Evolutionary conservation across 2,329 filamentous ascomycete species (phyloP), one percentile per base, ranked within the genome.

Genomic region (Chaetomium sp.): DNA sequence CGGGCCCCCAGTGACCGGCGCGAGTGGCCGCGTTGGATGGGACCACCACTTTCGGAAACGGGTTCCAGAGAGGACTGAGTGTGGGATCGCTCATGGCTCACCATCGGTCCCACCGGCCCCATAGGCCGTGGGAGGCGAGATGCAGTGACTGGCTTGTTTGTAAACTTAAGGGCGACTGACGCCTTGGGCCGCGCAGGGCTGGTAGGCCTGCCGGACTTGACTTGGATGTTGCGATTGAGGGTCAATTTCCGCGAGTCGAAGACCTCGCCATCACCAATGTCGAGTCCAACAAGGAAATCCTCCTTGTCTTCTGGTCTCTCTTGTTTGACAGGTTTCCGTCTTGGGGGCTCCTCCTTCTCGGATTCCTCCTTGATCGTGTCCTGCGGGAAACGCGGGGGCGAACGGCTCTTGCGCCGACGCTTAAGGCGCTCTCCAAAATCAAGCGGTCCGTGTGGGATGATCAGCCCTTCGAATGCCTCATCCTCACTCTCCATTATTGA

Each of bases 401-500:
- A 85, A 14, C 74, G 76, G 63, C 79, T 82, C 59, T 77, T 81
- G 66, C 87, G 84, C 59, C 88, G 80, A 66, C 84, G 85, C 64
- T 87, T 85, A 43, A 97, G 75, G 52, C 90, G 85, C 61, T 90
- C 86, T 42, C 82, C 81, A 65, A 97, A 88, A 70, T 96, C 86
- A 52, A 99, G 77, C 19, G 89, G 89, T 1, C 91, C 91, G 53
- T 81, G 79, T 0, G 94, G 94, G 14, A 97, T 77, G 19, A 96
- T 77, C 11, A 99, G 79, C n/a, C 92, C 92, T 58, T 94, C 89
- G 58, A 97, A 81, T 6, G 88, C 87, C 70, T 97, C 92, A 63
- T 96, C 91, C 67, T 96, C 92, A 67, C 91, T 97, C 74, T 96
- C 94, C 8, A 91, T 96, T 64, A 95, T 85, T 61, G 89, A 94